Evolutionary conservation across 805 yeast genomes (phyloP).

Genomic region (Komagataella kurtzmanii): DNA sequence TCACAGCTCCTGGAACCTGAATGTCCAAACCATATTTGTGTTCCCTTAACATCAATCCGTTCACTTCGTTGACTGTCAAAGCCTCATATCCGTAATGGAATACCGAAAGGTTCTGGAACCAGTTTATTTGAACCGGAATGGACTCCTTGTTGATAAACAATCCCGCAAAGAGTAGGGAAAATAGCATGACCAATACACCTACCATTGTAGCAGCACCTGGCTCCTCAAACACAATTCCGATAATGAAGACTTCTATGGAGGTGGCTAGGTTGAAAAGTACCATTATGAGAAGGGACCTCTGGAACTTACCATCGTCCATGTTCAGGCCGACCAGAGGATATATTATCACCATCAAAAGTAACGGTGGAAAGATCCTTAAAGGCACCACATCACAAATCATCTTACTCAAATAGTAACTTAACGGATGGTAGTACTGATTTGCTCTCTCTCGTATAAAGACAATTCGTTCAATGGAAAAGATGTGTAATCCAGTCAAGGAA

Average conservation of each 20-base stretch:
- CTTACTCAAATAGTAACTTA: slow-evolving; percentile 76
- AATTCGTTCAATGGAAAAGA: slow-evolving; percentile 79
- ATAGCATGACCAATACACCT: slow-evolving; percentile 72
- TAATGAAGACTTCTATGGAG: slow-evolving; percentile 70
- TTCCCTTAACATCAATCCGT: slow-evolving; percentile 70
- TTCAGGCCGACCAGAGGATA: slow-evolving; percentile 88
- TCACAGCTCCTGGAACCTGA: slow-evolving; percentile 97
- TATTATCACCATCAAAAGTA: slow-evolving; percentile 61
- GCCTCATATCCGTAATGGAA: slow-evolving; percentile 97
- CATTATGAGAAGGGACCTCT: slow-evolving; percentile 54
- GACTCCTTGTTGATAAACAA: slow-evolving; percentile 75
- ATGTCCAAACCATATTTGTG: slow-evolving; percentile 86
- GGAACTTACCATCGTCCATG: slow-evolving; percentile 60
- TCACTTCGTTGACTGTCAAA: slow-evolving; percentile 82
- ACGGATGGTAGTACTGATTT: slow-evolving; percentile 83
- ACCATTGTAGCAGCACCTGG: slow-evolving; percentile 86
- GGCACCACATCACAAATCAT: slow-evolving; percentile 89
- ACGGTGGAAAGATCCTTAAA: slow-evolving; percentile 83
- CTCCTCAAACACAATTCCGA: slow-evolving; percentile 80
- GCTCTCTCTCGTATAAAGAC: slow-evolving; percentile 90
- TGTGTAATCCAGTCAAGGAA: slow-evolving; percentile 80
- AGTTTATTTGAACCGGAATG: slow-evolving; percentile 33
- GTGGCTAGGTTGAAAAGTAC: slow-evolving; percentile 80
- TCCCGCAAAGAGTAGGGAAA: slow-evolving; percentile 87
- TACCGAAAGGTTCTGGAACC: slow-evolving; percentile 74